Percentiles rank a stretch among this genome's conserved stretches.
phyloP scores from a whole-genome alignment of 352 stramenopile genomes.

The Pythium grandisporangium region DNA sequence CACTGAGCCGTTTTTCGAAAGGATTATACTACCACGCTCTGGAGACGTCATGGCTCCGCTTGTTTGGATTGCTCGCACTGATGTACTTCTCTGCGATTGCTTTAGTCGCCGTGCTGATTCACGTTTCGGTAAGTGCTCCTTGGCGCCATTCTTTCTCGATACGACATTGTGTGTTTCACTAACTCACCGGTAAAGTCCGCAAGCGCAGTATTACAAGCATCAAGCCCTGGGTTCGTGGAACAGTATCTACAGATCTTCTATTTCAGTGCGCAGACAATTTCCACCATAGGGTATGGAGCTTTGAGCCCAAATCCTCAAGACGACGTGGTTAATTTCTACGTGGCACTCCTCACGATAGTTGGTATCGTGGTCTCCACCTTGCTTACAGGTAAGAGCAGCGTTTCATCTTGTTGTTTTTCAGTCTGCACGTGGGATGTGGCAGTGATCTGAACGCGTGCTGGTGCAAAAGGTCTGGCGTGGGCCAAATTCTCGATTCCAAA shows the following conservation, averaged over 20 bases:
- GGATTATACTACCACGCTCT: constrained; percentile 45
- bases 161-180: too few relatives aligned
- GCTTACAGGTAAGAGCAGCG: constrained; percentile 38
- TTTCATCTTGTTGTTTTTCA: neutral
- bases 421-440: too few relatives aligned
- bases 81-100: constrained; percentile 29
- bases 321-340: constrained; percentile 49
- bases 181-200: too few relatives aligned
- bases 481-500: constrained; percentile 59
- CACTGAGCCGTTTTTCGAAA: constrained; percentile 25
- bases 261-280: constrained; percentile 57
- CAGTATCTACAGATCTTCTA: constrained; percentile 35
- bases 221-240: constrained; percentile 3
- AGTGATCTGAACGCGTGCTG: too few relatives aligned
- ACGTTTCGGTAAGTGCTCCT: constrained; percentile 25
- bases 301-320: constrained; percentile 33
- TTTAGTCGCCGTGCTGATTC: constrained; percentile 27
- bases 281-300: constrained; percentile 38
- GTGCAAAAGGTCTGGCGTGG: constrained; percentile 54
- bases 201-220: constrained; percentile 12
- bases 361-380: constrained; percentile 33
- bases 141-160: neutral
- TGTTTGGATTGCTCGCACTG: constrained; percentile 26
- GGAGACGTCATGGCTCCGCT: constrained; percentile 24
- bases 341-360: constrained; percentile 33